These are phyloP conservation scores for Huntiella bhutanensis DNA, from an alignment of 2,329 filamentous ascomycete genomes.

Conservation along the genomic window DNA sequence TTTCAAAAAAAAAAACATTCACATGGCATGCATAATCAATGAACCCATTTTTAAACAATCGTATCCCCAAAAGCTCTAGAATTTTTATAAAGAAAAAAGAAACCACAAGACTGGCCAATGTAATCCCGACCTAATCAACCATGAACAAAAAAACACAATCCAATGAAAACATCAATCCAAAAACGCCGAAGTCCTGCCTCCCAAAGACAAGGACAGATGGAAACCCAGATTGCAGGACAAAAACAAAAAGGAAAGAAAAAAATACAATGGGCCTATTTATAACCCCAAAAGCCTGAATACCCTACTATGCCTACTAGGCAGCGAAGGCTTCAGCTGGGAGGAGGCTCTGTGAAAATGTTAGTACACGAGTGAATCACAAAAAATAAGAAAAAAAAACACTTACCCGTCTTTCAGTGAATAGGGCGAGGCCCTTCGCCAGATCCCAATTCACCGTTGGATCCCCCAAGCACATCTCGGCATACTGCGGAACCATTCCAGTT, in stretches of 20 bases:
- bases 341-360: slow-evolving; percentile 6
- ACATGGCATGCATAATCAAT: no score
- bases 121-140: no score
- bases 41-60: no score
- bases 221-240: slow-evolving; percentile 11
- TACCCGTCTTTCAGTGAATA: slow-evolving; percentile 62
- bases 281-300: neutral
- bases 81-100: neutral
- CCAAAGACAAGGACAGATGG: neutral
- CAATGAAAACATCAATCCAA: no score
- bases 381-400: slow-evolving; percentile 5
- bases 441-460: slow-evolving; percentile 53
- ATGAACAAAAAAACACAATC: neutral
- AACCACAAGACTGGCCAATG: no score
- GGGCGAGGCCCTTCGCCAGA: slow-evolving; percentile 50
- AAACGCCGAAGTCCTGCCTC: no score
- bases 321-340: slow-evolving; percentile 11
- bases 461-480: slow-evolving; percentile 61
- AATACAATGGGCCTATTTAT: neutral
- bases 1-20: no score
- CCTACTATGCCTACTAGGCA: neutral
- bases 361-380: neutral
- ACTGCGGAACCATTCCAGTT: slow-evolving; percentile 64
- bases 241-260: slow-evolving; percentile 11
- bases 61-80: neutral